Evolutionary conservation across 148 eudicot genomes (phyloP).

Genomic region (Nepenthes gracilis): DNA sequence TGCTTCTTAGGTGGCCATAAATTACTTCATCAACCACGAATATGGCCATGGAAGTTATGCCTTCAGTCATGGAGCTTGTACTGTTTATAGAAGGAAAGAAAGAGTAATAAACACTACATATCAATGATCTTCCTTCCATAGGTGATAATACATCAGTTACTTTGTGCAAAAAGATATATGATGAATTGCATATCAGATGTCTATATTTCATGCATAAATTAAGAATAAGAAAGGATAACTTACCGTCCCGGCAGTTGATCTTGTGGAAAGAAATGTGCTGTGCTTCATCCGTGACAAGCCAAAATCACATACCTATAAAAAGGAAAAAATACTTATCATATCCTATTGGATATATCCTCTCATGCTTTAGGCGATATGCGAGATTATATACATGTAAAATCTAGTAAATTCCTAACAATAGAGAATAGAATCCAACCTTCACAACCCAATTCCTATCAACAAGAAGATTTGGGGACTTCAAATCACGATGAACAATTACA

Average conservation of each 20-base stretch:
- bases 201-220: no score
- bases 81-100: no score
- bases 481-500: slow-evolving; percentile 33
- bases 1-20: no score
- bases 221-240: slow-evolving; percentile 9
- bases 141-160: no score
- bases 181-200: no score
- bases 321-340: background rate
- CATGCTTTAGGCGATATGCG: background rate
- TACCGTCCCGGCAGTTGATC: slow-evolving; percentile 68
- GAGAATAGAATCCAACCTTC: slow-evolving; percentile 12
- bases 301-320: slow-evolving; percentile 54
- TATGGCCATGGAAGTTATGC: no score
- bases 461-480: slow-evolving; percentile 36
- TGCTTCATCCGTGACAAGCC: slow-evolving; percentile 66
- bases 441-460: slow-evolving; percentile 32
- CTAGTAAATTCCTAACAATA: background rate
- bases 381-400: no score
- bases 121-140: no score
- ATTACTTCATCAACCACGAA: no score
- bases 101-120: no score
- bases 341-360: background rate
- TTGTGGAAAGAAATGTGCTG: slow-evolving; percentile 58
- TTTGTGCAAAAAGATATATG: no score
- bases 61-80: no score